Conservation (phyloP, 306 rosid genomes). For the Quercus alba region DNA sequence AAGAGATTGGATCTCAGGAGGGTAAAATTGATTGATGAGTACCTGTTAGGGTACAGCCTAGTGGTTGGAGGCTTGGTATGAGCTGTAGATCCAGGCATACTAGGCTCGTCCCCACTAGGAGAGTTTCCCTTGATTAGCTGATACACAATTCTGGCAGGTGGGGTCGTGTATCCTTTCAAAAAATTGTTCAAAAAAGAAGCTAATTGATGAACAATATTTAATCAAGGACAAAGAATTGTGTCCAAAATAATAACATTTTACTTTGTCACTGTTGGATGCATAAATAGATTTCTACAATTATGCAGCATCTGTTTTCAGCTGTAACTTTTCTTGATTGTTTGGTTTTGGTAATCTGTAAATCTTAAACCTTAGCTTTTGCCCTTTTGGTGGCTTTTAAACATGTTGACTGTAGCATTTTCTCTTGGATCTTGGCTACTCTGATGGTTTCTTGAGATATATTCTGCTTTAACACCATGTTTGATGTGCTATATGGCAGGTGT, state of each 20-base stretch:
- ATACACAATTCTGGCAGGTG: too few species aligned
- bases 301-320: too few species aligned
- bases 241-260: not conserved
- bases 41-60: too few species aligned
- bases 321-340: not conserved
- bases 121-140: too few species aligned
- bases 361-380: not conserved
- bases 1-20: constrained; percentile 59
- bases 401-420: not conserved
- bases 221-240: not conserved
- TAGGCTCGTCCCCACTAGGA: too few species aligned
- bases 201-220: constrained; percentile 43
- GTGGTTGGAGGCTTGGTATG: too few species aligned
- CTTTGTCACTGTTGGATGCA: not conserved
- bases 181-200: constrained; percentile 11
- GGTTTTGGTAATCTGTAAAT: not conserved
- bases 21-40: constrained; percentile 53
- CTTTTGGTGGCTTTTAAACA: not conserved
- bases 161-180: too few species aligned
- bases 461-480: not conserved
- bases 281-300: not conserved
- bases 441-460: not conserved
- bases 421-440: not conserved
- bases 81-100: too few species aligned
- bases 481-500: not conserved